Conservation (phyloP, 2,329 filamentous ascomycete genomes). For the Pochonia chlamydosporia region DNA sequence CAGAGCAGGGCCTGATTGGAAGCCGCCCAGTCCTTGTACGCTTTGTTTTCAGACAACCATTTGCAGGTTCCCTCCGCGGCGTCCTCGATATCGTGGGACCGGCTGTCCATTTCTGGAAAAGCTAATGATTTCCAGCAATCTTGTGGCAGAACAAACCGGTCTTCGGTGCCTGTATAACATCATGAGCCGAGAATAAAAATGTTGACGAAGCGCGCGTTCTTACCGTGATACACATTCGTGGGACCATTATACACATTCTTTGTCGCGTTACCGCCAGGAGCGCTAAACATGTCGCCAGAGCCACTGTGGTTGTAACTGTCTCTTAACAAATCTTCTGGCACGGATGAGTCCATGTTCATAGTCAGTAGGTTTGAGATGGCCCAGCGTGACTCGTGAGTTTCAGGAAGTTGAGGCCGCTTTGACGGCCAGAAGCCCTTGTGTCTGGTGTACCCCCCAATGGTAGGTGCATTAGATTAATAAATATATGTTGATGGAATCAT, state of each 20-base stretch:
- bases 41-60: not conserved
- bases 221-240: not conserved
- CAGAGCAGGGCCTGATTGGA: not conserved
- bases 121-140: not conserved
- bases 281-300: not conserved
- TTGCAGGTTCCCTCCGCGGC: not conserved
- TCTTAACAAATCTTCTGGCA: too few relatives aligned
- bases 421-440: too few relatives aligned
- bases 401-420: too few relatives aligned
- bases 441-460: too few relatives aligned
- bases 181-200: not conserved
- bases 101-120: not conserved
- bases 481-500: too few relatives aligned
- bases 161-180: not conserved
- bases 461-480: too few relatives aligned
- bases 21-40: not conserved
- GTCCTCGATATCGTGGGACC: not conserved
- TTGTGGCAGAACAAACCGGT: not conserved
- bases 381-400: too few relatives aligned
- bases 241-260: not conserved
- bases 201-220: not conserved
- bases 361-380: too few relatives aligned
- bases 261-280: not conserved
- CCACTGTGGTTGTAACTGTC: not conserved
- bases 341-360: too few relatives aligned